Evolutionary conservation across 768 basidiomycete species (phyloP).

Genomic region (Chalciporus piperatus): DNA sequence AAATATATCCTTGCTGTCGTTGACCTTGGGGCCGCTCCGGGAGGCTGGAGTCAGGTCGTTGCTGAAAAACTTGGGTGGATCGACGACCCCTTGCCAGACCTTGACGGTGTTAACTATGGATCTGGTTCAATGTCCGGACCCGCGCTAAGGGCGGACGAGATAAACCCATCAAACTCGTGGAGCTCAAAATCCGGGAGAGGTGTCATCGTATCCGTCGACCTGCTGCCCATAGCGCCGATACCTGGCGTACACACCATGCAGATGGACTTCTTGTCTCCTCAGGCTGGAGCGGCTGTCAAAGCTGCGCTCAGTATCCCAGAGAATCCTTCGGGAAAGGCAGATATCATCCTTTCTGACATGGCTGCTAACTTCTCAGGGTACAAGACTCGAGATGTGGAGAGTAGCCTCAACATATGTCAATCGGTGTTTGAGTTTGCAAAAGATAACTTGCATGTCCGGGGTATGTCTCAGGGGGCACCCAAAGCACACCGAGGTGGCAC

Average conservation of each 20-base stretch:
- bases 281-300: slow-evolving; percentile 46
- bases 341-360: slow-evolving; percentile 89
- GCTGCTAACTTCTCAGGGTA: slow-evolving; percentile 82
- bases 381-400: slow-evolving; percentile 57
- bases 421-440: slow-evolving; percentile 70
- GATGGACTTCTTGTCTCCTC: slow-evolving; percentile 70
- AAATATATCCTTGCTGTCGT: slow-evolving; percentile 62
- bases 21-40: slow-evolving; percentile 90
- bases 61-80: slow-evolving; percentile 58
- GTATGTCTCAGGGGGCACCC: slow-evolving; percentile 36
- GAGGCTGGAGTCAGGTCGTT: slow-evolving; percentile 92
- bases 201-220: slow-evolving; percentile 76
- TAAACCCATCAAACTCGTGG: slow-evolving; percentile 8
- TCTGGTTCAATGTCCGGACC: neutral
- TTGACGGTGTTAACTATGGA: neutral
- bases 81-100: slow-evolving; percentile 4
- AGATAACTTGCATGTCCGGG: slow-evolving; percentile 48
- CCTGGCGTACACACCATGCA: slow-evolving; percentile 69
- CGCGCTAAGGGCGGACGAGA: neutral
- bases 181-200: slow-evolving; percentile 29
- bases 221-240: slow-evolving; percentile 71
- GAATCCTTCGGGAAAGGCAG: slow-evolving; percentile 49
- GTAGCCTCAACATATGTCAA: slow-evolving; percentile 69
- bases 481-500: slow-evolving; percentile 41
- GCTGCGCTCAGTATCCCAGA: slow-evolving; percentile 30